Evolutionary conservation across 331 rosid species (phyloP).

Genomic region (Quercus tomentella): DNA sequence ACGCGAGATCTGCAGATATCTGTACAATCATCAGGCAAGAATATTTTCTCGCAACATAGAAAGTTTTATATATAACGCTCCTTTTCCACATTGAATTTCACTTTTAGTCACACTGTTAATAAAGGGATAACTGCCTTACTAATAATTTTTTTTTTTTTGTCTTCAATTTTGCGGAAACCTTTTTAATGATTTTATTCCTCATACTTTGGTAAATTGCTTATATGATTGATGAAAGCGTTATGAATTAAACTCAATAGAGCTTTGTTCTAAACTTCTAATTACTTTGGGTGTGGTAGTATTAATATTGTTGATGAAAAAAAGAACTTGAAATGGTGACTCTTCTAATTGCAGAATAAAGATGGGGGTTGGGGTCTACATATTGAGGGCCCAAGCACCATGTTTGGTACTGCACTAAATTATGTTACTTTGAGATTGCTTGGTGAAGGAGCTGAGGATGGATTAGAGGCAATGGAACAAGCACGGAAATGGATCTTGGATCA

Average conservation of each 20-base stretch:
- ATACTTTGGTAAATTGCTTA: neutral
- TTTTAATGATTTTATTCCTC: neutral
- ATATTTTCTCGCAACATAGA: neutral
- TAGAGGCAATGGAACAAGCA: slow-evolving; percentile 59
- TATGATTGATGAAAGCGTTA: neutral
- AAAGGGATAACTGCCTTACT: neutral
- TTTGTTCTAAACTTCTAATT: neutral
- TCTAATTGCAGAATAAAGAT: slow-evolving; percentile 64
- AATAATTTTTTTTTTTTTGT: neutral
- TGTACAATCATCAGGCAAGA: slow-evolving; percentile 74
- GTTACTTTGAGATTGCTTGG: slow-evolving; percentile 70
- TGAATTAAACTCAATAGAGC: neutral
- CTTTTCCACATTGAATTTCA: neutral
- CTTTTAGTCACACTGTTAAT: neutral
- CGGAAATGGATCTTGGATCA: slow-evolving; percentile 80
- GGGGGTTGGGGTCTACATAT: slow-evolving; percentile 97
- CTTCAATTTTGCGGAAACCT: neutral
- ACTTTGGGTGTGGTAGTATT: neutral
- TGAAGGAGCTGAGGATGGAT: slow-evolving; percentile 66
- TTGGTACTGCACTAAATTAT: slow-evolving; percentile 64
- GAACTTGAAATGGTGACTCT: neutral
- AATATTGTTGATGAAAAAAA: neutral
- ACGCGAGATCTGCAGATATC: slow-evolving; percentile 63
- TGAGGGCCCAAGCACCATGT: slow-evolving; percentile 93
- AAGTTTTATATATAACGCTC: neutral